Percentiles rank a stretch among this genome's conserved stretches.
Conservation (phyloP, 352 stramenopile genomes). For the Phytophthora constricta region DNA sequence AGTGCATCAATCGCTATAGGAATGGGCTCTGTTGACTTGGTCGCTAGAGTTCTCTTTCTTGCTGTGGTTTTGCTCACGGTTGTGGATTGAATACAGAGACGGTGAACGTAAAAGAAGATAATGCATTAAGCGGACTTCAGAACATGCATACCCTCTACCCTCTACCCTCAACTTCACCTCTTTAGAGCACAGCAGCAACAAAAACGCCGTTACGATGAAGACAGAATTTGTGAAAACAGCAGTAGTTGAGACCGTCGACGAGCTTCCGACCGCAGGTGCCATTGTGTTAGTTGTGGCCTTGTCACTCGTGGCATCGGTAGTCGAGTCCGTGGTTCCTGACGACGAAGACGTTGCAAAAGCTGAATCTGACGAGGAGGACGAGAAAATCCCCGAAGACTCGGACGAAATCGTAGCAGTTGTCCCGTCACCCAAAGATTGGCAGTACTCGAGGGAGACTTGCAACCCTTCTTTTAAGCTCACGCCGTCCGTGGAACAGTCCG, state of each 20-base stretch:
- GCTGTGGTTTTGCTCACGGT: too few relatives aligned
- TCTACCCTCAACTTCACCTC: neutral
- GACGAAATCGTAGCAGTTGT: neutral
- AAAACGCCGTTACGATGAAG: neutral
- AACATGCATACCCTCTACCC: neutral
- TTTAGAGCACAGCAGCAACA: conserved; percentile 6
- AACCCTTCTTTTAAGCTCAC: conserved; percentile 30
- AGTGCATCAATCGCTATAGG: neutral
- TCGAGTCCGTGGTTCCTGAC: conserved; percentile 1
- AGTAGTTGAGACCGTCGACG: conserved; percentile 9
- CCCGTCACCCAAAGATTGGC: neutral
- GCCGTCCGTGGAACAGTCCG: conserved; percentile 31
- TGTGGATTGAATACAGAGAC: too few relatives aligned
- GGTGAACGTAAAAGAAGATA: too few relatives aligned
- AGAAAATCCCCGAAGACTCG: conserved; percentile 16
- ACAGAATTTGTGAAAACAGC: conserved; percentile 9
- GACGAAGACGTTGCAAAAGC: conserved; percentile 1
- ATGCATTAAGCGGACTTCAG: too few relatives aligned
- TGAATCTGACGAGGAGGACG: conserved; percentile 8
- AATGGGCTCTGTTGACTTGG: too few relatives aligned
- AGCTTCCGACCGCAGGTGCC: conserved; percentile 3
- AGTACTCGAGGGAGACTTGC: conserved; percentile 22
- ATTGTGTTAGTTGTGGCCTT: conserved; percentile 13
- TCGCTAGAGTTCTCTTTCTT: too few relatives aligned
- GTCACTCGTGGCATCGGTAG: conserved; percentile 25